phyloP scores from a whole-genome alignment of 805 yeast species.

The Sugiyamaella valdiviana region DNA sequence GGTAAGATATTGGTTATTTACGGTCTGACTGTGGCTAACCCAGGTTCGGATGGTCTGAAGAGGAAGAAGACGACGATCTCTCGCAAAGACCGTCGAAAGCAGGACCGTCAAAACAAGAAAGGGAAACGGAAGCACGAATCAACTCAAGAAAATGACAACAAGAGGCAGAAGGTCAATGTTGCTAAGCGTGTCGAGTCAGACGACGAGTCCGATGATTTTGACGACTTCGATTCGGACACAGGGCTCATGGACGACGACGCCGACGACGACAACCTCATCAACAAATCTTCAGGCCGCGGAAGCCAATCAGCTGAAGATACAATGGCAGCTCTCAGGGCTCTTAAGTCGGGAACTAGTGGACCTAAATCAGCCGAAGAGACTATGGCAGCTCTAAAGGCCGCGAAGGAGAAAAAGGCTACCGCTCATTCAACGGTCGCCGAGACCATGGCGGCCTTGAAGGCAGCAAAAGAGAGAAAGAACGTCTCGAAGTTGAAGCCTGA shows the following conservation, averaged over 20 bases:
- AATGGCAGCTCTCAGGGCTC: constrained; percentile 7
- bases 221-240: constrained; percentile 18
- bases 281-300: no score
- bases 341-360: background rate
- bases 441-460: constrained; percentile 41
- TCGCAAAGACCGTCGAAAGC: constrained; percentile 1
- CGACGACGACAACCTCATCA: no score
- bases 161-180: background rate
- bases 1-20: background rate
- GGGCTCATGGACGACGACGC: constrained; percentile 1
- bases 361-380: constrained; percentile 20
- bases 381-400: constrained; percentile 29
- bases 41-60: constrained; percentile 18
- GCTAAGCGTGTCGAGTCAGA: constrained; percentile 13
- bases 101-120: background rate
- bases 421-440: constrained; percentile 23
- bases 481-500: constrained; percentile 14
- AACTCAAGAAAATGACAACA: background rate
- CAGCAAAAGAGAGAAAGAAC: constrained; percentile 33
- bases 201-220: constrained; percentile 26
- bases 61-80: constrained; percentile 2
- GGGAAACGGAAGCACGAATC: background rate
- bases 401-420: constrained; percentile 19
- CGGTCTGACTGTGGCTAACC: background rate
- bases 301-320: constrained; percentile 10